A percentile compares a stretch with the other conserved stretches of the same genome.
Evolutionary conservation across 768 basidiomycete genomes (phyloP).

Genomic region (Collybiopsis confluens): DNA sequence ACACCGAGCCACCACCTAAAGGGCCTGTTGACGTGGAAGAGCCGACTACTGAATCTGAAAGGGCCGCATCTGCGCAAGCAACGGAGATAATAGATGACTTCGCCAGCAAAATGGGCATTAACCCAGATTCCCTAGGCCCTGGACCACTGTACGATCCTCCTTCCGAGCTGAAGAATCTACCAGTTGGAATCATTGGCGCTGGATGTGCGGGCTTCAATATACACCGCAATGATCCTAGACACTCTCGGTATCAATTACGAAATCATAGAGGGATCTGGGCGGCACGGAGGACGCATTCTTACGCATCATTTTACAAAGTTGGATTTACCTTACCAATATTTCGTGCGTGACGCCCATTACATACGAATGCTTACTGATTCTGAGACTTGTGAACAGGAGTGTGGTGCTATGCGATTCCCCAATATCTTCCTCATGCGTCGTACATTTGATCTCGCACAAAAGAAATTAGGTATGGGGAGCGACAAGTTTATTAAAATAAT

Average conservation of each 20-base stretch:
- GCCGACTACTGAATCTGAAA: too few relatives aligned
- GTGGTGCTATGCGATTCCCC: constrained; percentile 36
- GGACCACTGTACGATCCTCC: background rate
- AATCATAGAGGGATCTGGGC: constrained; percentile 37
- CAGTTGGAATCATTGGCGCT: constrained; percentile 32
- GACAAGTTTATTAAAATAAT: constrained; percentile 14
- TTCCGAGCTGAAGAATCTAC: background rate
- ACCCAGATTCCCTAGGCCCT: background rate
- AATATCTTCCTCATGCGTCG: constrained; percentile 24
- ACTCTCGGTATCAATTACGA: constrained; percentile 36
- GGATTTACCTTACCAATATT: too few relatives aligned
- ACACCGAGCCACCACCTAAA: too few relatives aligned
- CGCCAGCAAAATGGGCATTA: too few relatives aligned
- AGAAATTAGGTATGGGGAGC: background rate
- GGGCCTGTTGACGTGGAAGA: too few relatives aligned
- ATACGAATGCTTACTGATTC: too few relatives aligned
- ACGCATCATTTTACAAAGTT: constrained; percentile 34
- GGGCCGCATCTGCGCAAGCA: too few relatives aligned
- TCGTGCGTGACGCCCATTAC: too few relatives aligned
- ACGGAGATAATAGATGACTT: too few relatives aligned
- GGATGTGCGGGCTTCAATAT: constrained; percentile 33
- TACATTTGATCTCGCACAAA: constrained; percentile 24
- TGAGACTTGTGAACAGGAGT: constrained; percentile 13
- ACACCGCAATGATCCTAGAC: constrained; percentile 42
- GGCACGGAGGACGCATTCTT: constrained; percentile 39